Percentiles rank a stretch among this genome's conserved stretches.
Conservation (phyloP, 2,329 filamentous ascomycete species). For the Fusarium sulawesiense region DNA sequence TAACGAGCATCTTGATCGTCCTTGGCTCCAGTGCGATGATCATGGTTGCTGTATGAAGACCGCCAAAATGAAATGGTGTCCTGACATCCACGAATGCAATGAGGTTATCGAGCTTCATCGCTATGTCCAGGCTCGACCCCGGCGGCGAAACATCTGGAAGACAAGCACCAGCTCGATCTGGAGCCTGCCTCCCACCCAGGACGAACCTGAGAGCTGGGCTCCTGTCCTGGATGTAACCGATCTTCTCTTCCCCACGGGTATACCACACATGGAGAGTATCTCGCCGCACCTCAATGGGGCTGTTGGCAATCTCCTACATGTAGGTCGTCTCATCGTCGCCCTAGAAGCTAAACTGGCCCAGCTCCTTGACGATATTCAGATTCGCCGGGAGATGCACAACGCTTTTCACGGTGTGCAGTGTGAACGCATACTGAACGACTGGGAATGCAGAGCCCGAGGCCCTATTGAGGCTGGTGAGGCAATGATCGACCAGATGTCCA, state of each 20-base stretch:
- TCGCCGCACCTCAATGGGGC: neutral
- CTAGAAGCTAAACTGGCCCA: neutral
- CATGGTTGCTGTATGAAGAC: conserved; percentile 47
- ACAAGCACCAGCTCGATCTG: neutral
- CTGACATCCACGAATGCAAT: conserved; percentile 13
- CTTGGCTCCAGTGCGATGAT: conserved; percentile 34
- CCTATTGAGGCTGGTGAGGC: conserved; percentile 8
- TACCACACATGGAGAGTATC: neutral
- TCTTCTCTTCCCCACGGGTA: conserved; percentile 4
- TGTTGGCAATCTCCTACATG: conserved; percentile 7
- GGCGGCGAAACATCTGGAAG: conserved; percentile 9
- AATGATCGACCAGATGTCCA: neutral
- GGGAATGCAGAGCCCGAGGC: conserved; percentile 20
- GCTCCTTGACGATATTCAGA: neutral
- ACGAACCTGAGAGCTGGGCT: neutral
- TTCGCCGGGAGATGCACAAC: conserved; percentile 1
- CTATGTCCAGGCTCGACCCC: conserved; percentile 30
- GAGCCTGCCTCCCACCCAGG: neutral
- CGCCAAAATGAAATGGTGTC: conserved; percentile 31
- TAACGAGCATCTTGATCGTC: neutral
- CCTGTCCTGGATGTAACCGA: neutral
- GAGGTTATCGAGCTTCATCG: conserved; percentile 23
- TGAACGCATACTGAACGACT: conserved; percentile 30
- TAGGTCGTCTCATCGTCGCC: conserved; percentile 13
- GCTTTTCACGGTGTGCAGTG: conserved; percentile 20